Conservation (phyloP, 2,329 filamentous ascomycete species). For the Tolypocladium pustulatum region DNA sequence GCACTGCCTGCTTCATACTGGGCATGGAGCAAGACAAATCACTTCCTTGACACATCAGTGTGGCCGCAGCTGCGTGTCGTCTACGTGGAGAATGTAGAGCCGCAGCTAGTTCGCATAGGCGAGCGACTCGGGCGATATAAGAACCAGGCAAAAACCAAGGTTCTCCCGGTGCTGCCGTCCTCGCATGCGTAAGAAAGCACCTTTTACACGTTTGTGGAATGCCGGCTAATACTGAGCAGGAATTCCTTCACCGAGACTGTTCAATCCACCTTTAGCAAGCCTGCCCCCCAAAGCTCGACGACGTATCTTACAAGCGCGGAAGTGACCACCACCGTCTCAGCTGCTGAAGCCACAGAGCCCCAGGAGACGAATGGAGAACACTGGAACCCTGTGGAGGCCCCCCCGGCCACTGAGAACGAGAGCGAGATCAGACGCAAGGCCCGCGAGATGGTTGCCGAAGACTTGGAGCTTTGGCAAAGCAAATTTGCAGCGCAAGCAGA, state of each 20-base stretch:
- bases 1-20: conserved; percentile 63
- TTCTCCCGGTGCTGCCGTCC: conserved; percentile 12
- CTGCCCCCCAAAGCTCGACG: conserved; percentile 18
- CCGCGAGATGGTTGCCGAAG: conserved; percentile 60
- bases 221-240: not conserved
- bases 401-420: conserved; percentile 35
- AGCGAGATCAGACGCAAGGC: conserved; percentile 46
- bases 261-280: conserved; percentile 23
- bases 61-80: conserved; percentile 74
- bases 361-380: conserved; percentile 10
- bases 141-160: conserved; percentile 21
- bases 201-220: not conserved
- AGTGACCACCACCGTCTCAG: conserved; percentile 4
- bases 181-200: not conserved
- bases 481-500: conserved; percentile 81
- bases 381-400: conserved; percentile 28
- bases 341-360: conserved; percentile 17
- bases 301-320: conserved; percentile 18
- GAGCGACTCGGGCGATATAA: conserved; percentile 74
- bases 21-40: conserved; percentile 56
- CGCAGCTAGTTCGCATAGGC: conserved; percentile 84
- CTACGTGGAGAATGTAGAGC: conserved; percentile 88
- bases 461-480: conserved; percentile 76
- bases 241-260: conserved; percentile 12
- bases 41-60: conserved; percentile 64